phyloP scores from a whole-genome alignment of 371 early-diverging fungal genomes.

The Apophysomyces trapeziformis region DNA sequence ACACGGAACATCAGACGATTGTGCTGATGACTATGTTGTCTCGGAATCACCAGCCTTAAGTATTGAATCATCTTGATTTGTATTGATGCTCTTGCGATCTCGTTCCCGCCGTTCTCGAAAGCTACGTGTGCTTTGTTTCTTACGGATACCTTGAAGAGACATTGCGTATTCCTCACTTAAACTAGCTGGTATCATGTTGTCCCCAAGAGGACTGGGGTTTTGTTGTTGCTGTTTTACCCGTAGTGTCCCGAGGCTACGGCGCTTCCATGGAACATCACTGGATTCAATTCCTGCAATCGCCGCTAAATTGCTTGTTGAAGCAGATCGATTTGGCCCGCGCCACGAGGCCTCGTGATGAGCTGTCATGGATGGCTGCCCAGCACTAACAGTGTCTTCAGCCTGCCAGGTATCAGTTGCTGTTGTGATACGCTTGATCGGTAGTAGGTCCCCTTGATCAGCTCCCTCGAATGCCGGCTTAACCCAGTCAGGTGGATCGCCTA shows the following conservation, averaged over 20 bases:
- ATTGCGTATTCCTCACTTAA: conserved; percentile 53
- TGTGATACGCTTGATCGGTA: conserved; percentile 49
- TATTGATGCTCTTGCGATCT: conserved; percentile 41
- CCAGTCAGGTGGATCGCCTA: conserved; percentile 75
- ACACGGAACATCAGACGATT: background rate
- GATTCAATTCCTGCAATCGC: conserved; percentile 17
- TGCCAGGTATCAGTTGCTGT: conserved; percentile 24
- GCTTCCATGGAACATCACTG: conserved; percentile 21
- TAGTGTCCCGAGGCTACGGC: conserved; percentile 30
- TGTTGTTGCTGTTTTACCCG: conserved; percentile 17
- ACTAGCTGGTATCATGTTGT: conserved; percentile 19
- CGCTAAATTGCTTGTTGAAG: conserved; percentile 37
- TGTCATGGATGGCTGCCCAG: background rate
- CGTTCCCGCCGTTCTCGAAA: conserved; percentile 54
- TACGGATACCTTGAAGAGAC: conserved; percentile 50
- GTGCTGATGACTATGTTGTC: background rate
- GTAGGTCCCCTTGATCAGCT: conserved; percentile 50
- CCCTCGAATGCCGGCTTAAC: conserved; percentile 67
- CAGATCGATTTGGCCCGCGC: conserved; percentile 38
- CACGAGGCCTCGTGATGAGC: conserved; percentile 14
- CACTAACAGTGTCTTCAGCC: conserved; percentile 15
- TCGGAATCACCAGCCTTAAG: conserved; percentile 3
- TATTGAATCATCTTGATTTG: background rate
- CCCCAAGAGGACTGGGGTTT: background rate
- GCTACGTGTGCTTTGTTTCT: conserved; percentile 53